A percentile compares a stretch with the other conserved stretches of the same genome.
phyloP scores from a whole-genome alignment of 2,329 filamentous ascomycete species.

The Fusarium begoniae region DNA sequence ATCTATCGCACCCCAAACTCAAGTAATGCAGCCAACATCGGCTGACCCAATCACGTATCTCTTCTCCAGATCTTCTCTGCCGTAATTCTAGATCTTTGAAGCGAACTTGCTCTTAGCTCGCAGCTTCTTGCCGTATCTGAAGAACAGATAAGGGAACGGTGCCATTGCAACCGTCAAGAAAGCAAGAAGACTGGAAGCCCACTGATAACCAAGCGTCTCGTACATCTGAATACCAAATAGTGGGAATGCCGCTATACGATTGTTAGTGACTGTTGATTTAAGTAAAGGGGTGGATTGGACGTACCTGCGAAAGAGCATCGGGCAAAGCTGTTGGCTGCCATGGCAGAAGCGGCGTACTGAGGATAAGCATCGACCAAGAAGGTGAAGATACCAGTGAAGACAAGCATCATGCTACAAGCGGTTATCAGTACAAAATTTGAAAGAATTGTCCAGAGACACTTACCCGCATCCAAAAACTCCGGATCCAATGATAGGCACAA shows the following conservation, averaged over 20 bases:
- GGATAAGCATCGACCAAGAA: slow-evolving; percentile 36
- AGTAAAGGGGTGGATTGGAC: rapidly evolving
- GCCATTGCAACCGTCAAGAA: slow-evolving; percentile 32
- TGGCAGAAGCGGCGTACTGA: slow-evolving; percentile 33
- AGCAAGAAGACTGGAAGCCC: slow-evolving; percentile 29
- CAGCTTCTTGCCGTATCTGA: slow-evolving; percentile 28
- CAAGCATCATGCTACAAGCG: not conserved
- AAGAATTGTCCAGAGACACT: not conserved
- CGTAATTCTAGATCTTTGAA: not conserved
- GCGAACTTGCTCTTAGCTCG: slow-evolving; percentile 33
- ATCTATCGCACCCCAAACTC: not conserved
- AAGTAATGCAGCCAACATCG: rapidly evolving
- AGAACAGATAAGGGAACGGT: slow-evolving; percentile 34
- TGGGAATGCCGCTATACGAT: slow-evolving; percentile 10
- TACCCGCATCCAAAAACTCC: slow-evolving; percentile 33
- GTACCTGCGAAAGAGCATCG: slow-evolving; percentile 32
- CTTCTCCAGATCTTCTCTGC: rapidly evolving
- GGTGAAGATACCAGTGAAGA: slow-evolving; percentile 27
- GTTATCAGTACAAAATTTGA: rapidly evolving
- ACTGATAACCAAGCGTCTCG: slow-evolving; percentile 28
- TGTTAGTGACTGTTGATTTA: rapidly evolving
- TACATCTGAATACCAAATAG: slow-evolving; percentile 34
- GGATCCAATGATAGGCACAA: slow-evolving; percentile 26
- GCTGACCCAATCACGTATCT: not conserved
- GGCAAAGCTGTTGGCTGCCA: slow-evolving; percentile 34